Evolutionary conservation across 176 grass and related monocot genomes (phyloP).

Genomic region (Aegilops bicornis): DNA sequence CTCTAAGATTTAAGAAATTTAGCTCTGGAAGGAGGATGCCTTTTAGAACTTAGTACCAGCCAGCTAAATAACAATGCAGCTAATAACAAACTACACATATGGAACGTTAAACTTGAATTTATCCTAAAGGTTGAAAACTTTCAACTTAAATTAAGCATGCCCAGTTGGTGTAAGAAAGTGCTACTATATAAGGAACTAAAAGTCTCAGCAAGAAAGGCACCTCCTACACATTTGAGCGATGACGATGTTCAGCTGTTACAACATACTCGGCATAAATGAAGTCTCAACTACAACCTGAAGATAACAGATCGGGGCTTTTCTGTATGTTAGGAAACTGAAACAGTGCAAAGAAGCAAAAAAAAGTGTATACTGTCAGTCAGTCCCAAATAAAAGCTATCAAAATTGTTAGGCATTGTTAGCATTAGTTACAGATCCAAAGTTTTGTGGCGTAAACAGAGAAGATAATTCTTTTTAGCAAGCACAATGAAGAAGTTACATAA

Average conservation of each 20-base stretch:
- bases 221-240: constrained; percentile 81
- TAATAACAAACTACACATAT: too few species aligned
- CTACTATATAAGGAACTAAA: neutral
- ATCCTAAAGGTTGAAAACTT: too few species aligned
- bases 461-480: neutral
- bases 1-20: too few species aligned
- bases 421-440: neutral
- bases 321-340: neutral
- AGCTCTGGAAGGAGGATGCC: too few species aligned
- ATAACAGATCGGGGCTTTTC: neutral
- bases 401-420: neutral
- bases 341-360: neutral
- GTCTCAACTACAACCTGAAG: constrained; percentile 65
- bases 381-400: neutral
- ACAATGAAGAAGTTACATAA: neutral
- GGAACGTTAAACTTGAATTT: too few species aligned
- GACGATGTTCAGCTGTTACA: constrained; percentile 18
- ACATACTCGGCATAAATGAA: constrained; percentile 96
- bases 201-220: too few species aligned
- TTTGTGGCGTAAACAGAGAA: neutral
- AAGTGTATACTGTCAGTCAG: neutral
- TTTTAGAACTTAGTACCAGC: too few species aligned
- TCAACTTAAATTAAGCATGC: neutral
- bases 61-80: too few species aligned
- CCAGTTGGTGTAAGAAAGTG: too few species aligned